Conservation (phyloP, 1,139 yeast species). For the Diutina neorugosa region DNA sequence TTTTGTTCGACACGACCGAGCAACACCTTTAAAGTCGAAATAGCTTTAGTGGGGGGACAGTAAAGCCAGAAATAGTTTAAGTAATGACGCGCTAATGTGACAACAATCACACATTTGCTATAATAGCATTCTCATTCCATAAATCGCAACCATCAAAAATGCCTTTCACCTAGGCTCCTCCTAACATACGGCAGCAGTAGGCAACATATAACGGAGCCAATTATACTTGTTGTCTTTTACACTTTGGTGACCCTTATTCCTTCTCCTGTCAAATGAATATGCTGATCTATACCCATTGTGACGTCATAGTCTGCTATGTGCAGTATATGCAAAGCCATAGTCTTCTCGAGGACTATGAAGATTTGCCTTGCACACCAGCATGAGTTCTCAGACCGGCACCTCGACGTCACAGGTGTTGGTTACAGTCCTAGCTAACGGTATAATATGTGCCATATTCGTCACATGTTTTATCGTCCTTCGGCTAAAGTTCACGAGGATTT, state of each 20-base stretch:
- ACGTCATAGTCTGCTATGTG: neutral
- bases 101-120: no score
- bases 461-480: constrained; percentile 41
- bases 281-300: neutral
- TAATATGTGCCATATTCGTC: constrained; percentile 42
- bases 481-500: constrained; percentile 46
- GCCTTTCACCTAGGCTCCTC: no score
- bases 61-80: no score
- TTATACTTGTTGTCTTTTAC: no score
- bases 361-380: neutral
- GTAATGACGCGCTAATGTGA: no score
- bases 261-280: neutral
- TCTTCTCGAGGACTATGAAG: neutral
- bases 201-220: no score
- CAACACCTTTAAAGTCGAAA: no score
- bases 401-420: constrained; percentile 51
- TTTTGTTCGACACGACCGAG: no score
- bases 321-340: neutral
- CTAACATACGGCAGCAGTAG: no score
- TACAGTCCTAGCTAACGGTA: constrained; percentile 42
- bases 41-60: no score
- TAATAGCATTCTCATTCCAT: no score
- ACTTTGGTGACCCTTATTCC: neutral
- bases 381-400: constrained; percentile 5
- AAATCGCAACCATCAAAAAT: no score